Percentiles rank a stretch among this genome's conserved stretches.
Conservation (phyloP, 345 rosid species). For the Carallia pectinifolia region DNA sequence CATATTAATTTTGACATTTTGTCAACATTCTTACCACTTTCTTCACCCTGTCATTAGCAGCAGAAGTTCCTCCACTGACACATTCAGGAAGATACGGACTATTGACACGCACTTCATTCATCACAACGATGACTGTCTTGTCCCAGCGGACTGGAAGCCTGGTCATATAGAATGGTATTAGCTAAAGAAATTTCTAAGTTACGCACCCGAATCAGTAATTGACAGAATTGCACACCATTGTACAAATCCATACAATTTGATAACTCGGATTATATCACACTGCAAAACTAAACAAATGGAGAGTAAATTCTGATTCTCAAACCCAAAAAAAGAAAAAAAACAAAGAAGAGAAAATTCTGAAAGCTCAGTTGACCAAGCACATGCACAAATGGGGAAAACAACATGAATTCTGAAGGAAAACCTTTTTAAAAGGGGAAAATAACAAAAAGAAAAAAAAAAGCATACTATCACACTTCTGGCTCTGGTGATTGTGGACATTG, state of each 20-base stretch:
- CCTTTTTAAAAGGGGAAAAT: not conserved
- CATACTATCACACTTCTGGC: too few species aligned
- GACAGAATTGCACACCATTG: not conserved
- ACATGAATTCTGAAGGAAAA: not conserved
- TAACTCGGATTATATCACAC: not conserved
- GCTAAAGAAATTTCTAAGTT: not conserved
- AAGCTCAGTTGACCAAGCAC: not conserved
- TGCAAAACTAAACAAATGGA: not conserved
- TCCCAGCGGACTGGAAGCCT: constrained; percentile 99
- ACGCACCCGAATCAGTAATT: not conserved
- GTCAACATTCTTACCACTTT: constrained; percentile 73
- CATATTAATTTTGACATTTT: not conserved
- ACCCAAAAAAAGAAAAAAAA: too few species aligned
- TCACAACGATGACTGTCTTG: constrained; percentile 79
- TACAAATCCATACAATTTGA: not conserved
- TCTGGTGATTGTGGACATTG: too few species aligned
- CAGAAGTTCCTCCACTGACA: constrained; percentile 88
- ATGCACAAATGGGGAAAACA: not conserved
- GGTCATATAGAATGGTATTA: constrained; percentile 18
- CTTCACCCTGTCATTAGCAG: constrained; percentile 95
- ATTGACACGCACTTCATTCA: constrained; percentile 88
- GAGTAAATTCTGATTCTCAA: not conserved
- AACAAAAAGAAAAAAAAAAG: too few species aligned
- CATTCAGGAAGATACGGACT: constrained; percentile 86
- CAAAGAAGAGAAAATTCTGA: not conserved